Evolutionary conservation across 306 rosid species (phyloP).

Genomic region (Abrus pulchellus): DNA sequence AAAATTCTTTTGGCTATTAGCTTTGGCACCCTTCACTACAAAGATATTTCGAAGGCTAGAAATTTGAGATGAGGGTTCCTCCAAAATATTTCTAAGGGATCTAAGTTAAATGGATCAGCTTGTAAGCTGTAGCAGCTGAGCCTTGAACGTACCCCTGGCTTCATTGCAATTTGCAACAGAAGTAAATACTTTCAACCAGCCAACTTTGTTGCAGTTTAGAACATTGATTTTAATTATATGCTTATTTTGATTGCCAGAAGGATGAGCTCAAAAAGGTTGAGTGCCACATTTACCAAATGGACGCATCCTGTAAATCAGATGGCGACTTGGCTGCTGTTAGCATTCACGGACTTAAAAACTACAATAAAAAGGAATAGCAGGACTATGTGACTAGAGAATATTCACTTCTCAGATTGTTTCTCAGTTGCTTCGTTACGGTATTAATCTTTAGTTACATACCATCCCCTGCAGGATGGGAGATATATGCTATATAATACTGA

Average conservation of each 20-base stretch:
- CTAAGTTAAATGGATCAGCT: slow-evolving; percentile 13
- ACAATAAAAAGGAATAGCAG: slow-evolving; percentile 18
- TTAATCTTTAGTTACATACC: background rate
- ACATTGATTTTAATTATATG: slow-evolving; percentile 24
- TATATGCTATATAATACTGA: background rate
- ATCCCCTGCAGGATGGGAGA: background rate
- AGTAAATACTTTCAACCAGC: slow-evolving; percentile 21
- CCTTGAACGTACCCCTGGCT: slow-evolving; percentile 16
- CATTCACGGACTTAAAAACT: slow-evolving; percentile 10
- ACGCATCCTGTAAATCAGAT: background rate
- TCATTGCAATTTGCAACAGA: slow-evolving; percentile 22
- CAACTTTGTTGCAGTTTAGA: slow-evolving; percentile 40
- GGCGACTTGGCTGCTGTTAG: slow-evolving; percentile 1
- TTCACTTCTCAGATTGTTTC: slow-evolving; percentile 16
- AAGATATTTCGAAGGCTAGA: slow-evolving; percentile 29
- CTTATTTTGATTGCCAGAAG: background rate
- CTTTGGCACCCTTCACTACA: slow-evolving; percentile 2
- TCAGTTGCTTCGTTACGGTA: slow-evolving; percentile 17
- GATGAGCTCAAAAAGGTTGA: background rate
- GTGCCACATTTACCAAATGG: background rate
- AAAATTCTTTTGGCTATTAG: slow-evolving; percentile 18
- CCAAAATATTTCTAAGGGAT: background rate
- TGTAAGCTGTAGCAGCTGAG: slow-evolving; percentile 1
- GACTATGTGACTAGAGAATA: slow-evolving; percentile 11
- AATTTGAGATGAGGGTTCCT: slow-evolving; percentile 29